phyloP scores from a whole-genome alignment of 257 asterid species.

The Paulownia fortunei region DNA sequence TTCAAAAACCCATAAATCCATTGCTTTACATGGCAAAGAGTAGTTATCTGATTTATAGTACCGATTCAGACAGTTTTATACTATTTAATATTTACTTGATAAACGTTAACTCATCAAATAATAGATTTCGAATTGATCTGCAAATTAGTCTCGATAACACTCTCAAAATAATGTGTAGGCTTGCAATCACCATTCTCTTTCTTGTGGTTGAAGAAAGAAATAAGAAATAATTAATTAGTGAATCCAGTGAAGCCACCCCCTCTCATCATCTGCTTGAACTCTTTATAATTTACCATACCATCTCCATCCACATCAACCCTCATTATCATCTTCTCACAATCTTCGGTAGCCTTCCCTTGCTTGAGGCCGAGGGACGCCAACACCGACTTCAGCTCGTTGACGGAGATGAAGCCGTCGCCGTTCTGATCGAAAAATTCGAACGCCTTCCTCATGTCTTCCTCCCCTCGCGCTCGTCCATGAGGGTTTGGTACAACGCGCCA shows the following conservation, averaged over 20 bases:
- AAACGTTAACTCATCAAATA: too few relatives aligned
- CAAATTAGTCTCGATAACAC: too few relatives aligned
- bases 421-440: slow-evolving; percentile 50
- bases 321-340: slow-evolving; percentile 49
- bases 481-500: slow-evolving; percentile 39
- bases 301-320: slow-evolving; percentile 53
- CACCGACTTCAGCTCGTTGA: slow-evolving; percentile 48
- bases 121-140: too few relatives aligned
- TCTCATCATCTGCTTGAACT: slow-evolving; percentile 59
- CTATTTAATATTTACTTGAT: too few relatives aligned
- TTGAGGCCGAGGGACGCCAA: slow-evolving; percentile 44
- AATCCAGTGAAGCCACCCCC: slow-evolving; percentile 49
- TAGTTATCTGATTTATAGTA: too few relatives aligned
- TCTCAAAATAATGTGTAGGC: too few relatives aligned
- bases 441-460: slow-evolving; percentile 48
- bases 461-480: slow-evolving; percentile 48
- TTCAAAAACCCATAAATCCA: too few relatives aligned
- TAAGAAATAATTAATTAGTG: neutral
- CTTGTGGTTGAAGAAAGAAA: neutral
- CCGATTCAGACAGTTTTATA: too few relatives aligned
- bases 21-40: too few relatives aligned
- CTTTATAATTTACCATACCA: slow-evolving; percentile 45
- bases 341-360: slow-evolving; percentile 44
- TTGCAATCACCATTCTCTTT: neutral
- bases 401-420: slow-evolving; percentile 49